Evolutionary conservation across 495 filamentous ascomycete species (phyloP), one percentile per base, ranked within the genome.

Genomic region (Oidiodendron maius): DNA sequence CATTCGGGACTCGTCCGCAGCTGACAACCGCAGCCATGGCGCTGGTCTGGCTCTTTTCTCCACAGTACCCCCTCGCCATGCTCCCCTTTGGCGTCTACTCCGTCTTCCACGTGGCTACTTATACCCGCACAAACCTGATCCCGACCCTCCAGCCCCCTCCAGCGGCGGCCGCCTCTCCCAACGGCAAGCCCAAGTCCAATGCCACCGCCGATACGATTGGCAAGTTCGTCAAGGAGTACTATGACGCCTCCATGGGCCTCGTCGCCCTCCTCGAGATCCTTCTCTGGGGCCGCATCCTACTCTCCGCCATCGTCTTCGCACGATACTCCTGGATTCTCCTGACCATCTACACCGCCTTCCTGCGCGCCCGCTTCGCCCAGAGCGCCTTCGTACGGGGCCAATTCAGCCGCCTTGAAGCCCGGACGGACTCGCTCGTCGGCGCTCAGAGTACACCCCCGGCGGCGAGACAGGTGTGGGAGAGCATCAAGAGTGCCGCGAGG

Each of bases 41-140:
- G 39, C 74, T 96, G 40, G 79, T 96, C 51, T 97, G 94, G 94
- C 86, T 98, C 55, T 84, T 94, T 66, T 79, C 82, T 18, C 86
- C 86, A 55, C 91, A 97, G 69, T 81, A 94, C 55, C 79, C 87
- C 12, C 76, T 95, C 52, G 93, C 94, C 25, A 80, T 98, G 56
- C 78, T 96, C 38, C 93, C 93, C 2, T 97, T 95, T 71, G 84
- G 83, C 52, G 89, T 98, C 62, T 98, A 98, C 76, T 96, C 91
- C 53, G 71, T 96, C 68, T 98, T 98, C 82, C 93, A 98, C 70
- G 88, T 97, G 50, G 82, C 89, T 22, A 96, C 93, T 22, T 87
- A 89, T 63, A 75, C 81, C 46, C 82, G 84, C 55, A 71, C 74
- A 50, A 88, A 82, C 65, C 63, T 88, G 40, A 80, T 88, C 53